Percentiles rank a stretch among this genome's conserved stretches.
phyloP scores from a whole-genome alignment of 2,329 filamentous ascomycete species.

The Phoma sp. region DNA sequence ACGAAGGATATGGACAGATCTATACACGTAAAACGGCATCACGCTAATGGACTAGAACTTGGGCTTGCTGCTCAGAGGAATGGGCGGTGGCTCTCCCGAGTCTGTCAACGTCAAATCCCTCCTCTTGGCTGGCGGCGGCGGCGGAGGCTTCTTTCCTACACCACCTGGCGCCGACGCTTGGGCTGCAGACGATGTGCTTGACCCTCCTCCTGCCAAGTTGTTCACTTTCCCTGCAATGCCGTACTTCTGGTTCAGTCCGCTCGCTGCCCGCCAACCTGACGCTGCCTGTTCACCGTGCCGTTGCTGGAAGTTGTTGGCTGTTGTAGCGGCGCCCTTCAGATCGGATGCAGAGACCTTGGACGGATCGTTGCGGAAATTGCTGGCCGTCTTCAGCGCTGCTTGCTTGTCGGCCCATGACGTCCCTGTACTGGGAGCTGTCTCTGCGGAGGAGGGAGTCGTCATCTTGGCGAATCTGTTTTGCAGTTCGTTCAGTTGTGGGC shows the following conservation, averaged over 20 bases:
- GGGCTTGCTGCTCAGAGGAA: constrained; percentile 65
- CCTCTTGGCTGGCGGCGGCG: constrained; percentile 63
- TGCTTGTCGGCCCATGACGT: constrained; percentile 70
- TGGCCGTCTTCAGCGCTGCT: constrained; percentile 66
- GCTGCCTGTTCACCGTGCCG: constrained; percentile 72
- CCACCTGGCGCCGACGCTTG: constrained; percentile 38
- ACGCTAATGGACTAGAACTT: constrained; percentile 32
- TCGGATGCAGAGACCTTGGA: constrained; percentile 67
- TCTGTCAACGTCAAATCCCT: constrained; percentile 51
- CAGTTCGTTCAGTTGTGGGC: constrained; percentile 66
- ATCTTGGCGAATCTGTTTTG: constrained; percentile 67
- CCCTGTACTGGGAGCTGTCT: constrained; percentile 52
- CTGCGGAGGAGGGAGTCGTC: constrained; percentile 43
- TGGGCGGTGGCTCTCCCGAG: constrained; percentile 57
- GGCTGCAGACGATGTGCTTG: constrained; percentile 30
- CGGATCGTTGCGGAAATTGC: constrained; percentile 65
- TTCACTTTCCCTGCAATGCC: constrained; percentile 60
- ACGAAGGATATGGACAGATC: not conserved
- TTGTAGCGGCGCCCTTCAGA: constrained; percentile 63
- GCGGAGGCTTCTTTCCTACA: constrained; percentile 62
- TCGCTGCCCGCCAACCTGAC: constrained; percentile 64
- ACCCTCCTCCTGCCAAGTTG: constrained; percentile 42
- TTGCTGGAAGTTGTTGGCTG: constrained; percentile 72
- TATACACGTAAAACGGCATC: not conserved
- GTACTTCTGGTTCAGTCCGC: constrained; percentile 67